A percentile compares a stretch with the other conserved stretches of the same genome.
Evolutionary conservation across 345 rosid genomes (phyloP).

Genomic region (Arabidopsis suecica): DNA sequence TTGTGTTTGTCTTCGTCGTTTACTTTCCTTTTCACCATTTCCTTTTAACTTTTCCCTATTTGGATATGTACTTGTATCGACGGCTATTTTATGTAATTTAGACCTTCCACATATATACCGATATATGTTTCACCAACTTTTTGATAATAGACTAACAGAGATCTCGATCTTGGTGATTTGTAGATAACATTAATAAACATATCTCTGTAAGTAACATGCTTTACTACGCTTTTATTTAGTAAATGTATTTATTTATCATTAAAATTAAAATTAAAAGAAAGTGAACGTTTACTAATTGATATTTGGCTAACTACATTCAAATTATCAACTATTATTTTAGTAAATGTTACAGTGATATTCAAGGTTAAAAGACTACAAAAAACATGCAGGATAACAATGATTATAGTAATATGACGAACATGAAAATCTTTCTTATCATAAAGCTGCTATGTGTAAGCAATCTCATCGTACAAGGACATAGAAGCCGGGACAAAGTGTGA

Average conservation of each 20-base stretch:
- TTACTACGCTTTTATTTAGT: too few relatives aligned
- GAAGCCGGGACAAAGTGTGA: conserved; percentile 13
- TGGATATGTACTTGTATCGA: conserved; percentile 17
- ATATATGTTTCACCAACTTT: conserved; percentile 4
- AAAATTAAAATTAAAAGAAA: neutral
- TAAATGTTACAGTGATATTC: neutral
- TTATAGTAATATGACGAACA: neutral
- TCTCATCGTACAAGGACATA: neutral
- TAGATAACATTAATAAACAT: neutral
- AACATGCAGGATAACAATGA: neutral
- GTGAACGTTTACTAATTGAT: neutral
- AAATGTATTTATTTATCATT: too few relatives aligned
- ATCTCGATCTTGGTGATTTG: neutral
- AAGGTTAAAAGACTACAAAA: neutral
- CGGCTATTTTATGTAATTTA: neutral
- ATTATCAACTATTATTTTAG: neutral
- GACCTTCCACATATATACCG: too few relatives aligned
- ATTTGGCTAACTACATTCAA: neutral
- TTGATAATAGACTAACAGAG: neutral
- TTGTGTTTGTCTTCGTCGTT: conserved; percentile 25
- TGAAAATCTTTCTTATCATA: neutral
- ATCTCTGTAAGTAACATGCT: neutral
- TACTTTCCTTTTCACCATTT: conserved; percentile 30
- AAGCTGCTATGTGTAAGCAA: conserved; percentile 10
- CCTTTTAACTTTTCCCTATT: neutral